A percentile compares a stretch with the other conserved stretches of the same genome.
Evolutionary conservation across 2,329 filamentous ascomycete species (phyloP).

Genomic region (Monosporascus cannonballus): DNA sequence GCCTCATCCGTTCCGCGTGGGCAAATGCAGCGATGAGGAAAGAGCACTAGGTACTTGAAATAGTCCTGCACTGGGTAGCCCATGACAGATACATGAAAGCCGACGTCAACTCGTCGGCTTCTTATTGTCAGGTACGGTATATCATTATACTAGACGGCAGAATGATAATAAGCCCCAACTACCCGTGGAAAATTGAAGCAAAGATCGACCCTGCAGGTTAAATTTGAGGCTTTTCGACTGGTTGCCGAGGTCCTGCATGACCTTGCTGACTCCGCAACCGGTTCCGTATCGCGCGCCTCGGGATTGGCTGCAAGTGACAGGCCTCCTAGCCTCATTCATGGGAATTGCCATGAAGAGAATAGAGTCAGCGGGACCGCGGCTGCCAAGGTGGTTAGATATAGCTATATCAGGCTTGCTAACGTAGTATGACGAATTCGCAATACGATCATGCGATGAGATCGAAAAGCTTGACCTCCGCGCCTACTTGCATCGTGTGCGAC

Average conservation of each 20-base stretch:
- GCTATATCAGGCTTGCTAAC: not conserved
- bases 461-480: not conserved
- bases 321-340: not conserved
- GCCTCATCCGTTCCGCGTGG: too few species aligned
- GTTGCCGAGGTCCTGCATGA: constrained; percentile 15
- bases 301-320: not conserved
- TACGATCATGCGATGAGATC: not conserved
- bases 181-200: not conserved
- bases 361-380: not conserved
- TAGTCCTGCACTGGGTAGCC: too few species aligned
- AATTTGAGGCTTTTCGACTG: constrained; percentile 14
- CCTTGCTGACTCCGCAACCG: constrained; percentile 15
- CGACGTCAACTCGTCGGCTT: too few species aligned
- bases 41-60: too few species aligned
- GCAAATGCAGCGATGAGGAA: too few species aligned
- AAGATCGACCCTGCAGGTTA: constrained; percentile 15
- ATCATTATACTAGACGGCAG: not conserved
- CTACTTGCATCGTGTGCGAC: too few species aligned
- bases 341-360: not conserved
- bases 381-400: not conserved
- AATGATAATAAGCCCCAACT: not conserved
- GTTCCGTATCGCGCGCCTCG: constrained; percentile 2
- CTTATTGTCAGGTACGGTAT: too few species aligned
- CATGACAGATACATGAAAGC: too few species aligned
- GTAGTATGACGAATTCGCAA: not conserved